Conservation (phyloP, 2,329 filamentous ascomycete species). For the Fusarium pininemorale region DNA sequence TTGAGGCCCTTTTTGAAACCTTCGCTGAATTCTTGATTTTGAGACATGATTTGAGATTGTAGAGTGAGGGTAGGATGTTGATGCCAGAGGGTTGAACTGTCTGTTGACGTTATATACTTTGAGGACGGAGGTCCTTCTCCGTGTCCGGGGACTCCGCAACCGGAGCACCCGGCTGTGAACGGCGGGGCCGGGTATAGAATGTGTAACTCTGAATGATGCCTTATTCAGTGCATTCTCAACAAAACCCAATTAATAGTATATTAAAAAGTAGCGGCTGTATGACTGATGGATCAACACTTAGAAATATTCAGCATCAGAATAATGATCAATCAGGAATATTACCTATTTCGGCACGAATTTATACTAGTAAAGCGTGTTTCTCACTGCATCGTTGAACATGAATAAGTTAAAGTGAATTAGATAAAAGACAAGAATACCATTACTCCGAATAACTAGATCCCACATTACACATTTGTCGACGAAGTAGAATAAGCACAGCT, state of each 20-base stretch:
- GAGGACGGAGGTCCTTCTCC: not conserved
- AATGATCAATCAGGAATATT: not conserved
- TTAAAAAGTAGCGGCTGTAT: not conserved
- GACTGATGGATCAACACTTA: not conserved
- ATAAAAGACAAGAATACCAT: not conserved
- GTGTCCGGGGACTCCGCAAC: conserved; percentile 4
- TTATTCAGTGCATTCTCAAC: not conserved
- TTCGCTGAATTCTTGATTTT: conserved; percentile 6
- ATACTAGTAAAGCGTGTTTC: not conserved
- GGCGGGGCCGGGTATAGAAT: not conserved
- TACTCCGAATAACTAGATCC: not conserved
- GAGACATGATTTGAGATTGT: not conserved
- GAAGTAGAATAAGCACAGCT: not conserved
- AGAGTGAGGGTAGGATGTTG: too few relatives aligned
- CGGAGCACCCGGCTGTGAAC: not conserved
- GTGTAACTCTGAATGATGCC: not conserved
- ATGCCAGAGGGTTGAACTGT: fast-evolving
- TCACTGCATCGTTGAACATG: not conserved
- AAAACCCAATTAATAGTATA: not conserved
- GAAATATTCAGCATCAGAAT: not conserved
- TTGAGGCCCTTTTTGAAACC: conserved; percentile 13
- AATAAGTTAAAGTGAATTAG: fast-evolving
- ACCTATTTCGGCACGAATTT: too few relatives aligned
- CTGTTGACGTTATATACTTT: not conserved
- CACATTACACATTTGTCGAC: not conserved